Evolutionary conservation across 83 land plant species (phyloP), one percentile per base, ranked within the genome.

Genomic region (Picea abies): DNA sequence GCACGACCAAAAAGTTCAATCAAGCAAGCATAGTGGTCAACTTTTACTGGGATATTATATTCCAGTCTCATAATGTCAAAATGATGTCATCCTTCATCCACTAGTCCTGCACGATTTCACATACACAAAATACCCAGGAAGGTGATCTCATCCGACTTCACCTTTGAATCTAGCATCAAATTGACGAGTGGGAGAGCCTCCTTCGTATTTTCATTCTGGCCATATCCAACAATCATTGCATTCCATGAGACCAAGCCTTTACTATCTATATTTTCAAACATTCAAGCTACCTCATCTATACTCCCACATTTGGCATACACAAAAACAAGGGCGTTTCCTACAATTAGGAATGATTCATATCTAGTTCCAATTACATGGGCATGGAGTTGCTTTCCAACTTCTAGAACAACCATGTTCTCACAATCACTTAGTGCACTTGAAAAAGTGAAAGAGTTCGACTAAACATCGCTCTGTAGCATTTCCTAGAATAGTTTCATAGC

Each of bases 351-450:
- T 73, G 77, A 20, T 23, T 73, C 77, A n/a, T 73, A 44, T n/a
- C 58, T 58, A 73, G 56, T 44, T 44, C 25, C 77, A 73, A 73
- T 73, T 19, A 73, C 39, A 73, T n/a, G 77, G 56, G 80, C 88
- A 61, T 86, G 88, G 64, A 86, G 37, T 4, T 80, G 85, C 76
- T 61, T 29, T 35, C 88, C 82, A 4, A 72, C 15, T 2, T 79
- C 47, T 16, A 83, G 19, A 7, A 84, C 80, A 39, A 75, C 80
- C 14, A 67, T 73, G 17, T 73, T 78, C 3, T 82, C 84, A 64
- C 88, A 86, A 20, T 85, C 88, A 72, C 73, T 80, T 56, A 86
- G 67, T 19, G 67, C 44, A 35, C 79, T 79, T 22, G 88, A 79
- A 66, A 83, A 83, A 4, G 88, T 86, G 67, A 80, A 80, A 2